Conservation (phyloP, 495 filamentous ascomycete species). For the Tuber umbilicatum region DNA sequence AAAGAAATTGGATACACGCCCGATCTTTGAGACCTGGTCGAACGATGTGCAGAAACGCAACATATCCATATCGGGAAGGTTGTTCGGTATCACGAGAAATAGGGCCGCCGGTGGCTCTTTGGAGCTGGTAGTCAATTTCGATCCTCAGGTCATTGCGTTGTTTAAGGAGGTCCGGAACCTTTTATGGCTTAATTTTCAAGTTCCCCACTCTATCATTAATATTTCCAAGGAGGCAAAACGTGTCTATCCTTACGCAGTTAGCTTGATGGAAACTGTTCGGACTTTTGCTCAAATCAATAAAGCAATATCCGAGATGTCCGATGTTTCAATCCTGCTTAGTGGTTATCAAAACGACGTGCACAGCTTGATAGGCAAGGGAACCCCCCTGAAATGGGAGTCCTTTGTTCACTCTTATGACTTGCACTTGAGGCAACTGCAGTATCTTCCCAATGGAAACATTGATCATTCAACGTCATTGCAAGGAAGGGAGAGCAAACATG, state of each 20-base stretch:
- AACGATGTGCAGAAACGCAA: slow-evolving; percentile 78
- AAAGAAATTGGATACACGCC: slow-evolving; percentile 88
- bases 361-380: slow-evolving; percentile 69
- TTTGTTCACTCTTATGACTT: slow-evolving; percentile 95
- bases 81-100: slow-evolving; percentile 84
- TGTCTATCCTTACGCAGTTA: slow-evolving; percentile 95
- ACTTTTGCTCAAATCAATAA: slow-evolving; percentile 81
- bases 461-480: slow-evolving; percentile 52
- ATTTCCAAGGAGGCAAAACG: slow-evolving; percentile 94
- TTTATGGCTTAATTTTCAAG: slow-evolving; percentile 82
- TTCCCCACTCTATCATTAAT: slow-evolving; percentile 88
- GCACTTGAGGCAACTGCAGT: slow-evolving; percentile 61
- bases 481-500: slow-evolving; percentile 78
- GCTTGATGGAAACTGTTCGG: slow-evolving; percentile 92
- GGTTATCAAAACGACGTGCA: slow-evolving; percentile 88
- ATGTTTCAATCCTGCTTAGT: slow-evolving; percentile 76
- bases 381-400: slow-evolving; percentile 89
- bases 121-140: slow-evolving; percentile 90
- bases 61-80: slow-evolving; percentile 79
- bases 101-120: slow-evolving; percentile 76
- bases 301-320: slow-evolving; percentile 71
- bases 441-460: slow-evolving; percentile 54
- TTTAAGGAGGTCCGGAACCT: slow-evolving; percentile 99
- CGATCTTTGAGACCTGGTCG: slow-evolving; percentile 91
- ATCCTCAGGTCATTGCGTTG: slow-evolving; percentile 88